Evolutionary conservation across 768 basidiomycete species (phyloP).

Genomic region (Tubosaeta brunneosetosa): DNA sequence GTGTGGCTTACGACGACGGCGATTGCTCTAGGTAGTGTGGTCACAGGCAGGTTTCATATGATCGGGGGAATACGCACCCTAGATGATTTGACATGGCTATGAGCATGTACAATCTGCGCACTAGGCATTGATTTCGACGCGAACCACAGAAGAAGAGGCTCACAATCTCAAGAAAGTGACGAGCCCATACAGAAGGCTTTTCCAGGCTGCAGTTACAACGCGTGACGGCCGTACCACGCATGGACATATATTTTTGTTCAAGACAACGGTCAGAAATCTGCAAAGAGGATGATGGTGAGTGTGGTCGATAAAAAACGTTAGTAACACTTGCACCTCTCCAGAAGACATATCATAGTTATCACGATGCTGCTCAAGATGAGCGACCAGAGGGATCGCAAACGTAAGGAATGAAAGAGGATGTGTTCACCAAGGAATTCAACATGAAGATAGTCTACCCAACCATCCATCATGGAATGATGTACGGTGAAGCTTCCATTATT

Average conservation of each 20-base stretch:
- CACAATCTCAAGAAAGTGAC: constrained; percentile 62
- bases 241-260: constrained; percentile 49
- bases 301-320: constrained; percentile 2
- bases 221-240: constrained; percentile 37
- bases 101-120: constrained; percentile 62
- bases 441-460: constrained; percentile 47
- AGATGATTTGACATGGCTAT: constrained; percentile 66
- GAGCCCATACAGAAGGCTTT: constrained; percentile 49
- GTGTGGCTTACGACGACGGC: constrained; percentile 19
- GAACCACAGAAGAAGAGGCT: constrained; percentile 18
- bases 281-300: background rate
- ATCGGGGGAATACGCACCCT: constrained; percentile 43
- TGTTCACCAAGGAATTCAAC: constrained; percentile 42
- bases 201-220: constrained; percentile 47
- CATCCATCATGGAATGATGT: constrained; percentile 35
- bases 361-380: constrained; percentile 47
- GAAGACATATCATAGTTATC: constrained; percentile 44
- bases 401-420: constrained; percentile 37
- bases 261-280: constrained; percentile 48
- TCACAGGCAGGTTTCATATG: constrained; percentile 6
- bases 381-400: constrained; percentile 43
- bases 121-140: constrained; percentile 1
- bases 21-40: constrained; percentile 17
- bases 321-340: constrained; percentile 47
- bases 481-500: constrained; percentile 31